Evolutionary conservation across 1,284 basidiomycete genomes (phyloP).

Genomic region (Jaminaea rosea): DNA sequence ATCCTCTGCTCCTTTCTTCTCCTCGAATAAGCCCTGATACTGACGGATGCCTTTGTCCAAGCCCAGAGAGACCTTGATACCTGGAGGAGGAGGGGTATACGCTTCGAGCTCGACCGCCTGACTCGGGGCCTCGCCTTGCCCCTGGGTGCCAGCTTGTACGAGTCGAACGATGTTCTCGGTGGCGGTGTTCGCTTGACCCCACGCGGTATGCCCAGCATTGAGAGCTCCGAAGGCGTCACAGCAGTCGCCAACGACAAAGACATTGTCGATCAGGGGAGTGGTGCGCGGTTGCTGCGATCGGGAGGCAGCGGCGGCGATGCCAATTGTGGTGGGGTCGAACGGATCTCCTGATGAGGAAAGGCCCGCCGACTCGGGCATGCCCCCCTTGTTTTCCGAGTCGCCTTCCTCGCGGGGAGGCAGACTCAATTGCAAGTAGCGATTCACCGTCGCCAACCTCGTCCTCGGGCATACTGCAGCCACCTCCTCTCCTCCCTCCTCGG

Average conservation of each 20-base stretch:
- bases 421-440: slow-evolving; percentile 10
- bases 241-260: slow-evolving; percentile 24
- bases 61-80: slow-evolving; percentile 7
- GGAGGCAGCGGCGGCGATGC: no score
- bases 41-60: not conserved
- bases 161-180: slow-evolving; percentile 14
- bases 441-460: slow-evolving; percentile 17
- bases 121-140: not conserved
- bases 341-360: no score
- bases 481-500: no score
- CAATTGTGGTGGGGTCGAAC: no score
- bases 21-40: not conserved
- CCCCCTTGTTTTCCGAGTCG: not conserved
- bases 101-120: not conserved
- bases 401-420: not conserved
- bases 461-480: not conserved
- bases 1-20: not conserved
- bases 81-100: slow-evolving; percentile 6
- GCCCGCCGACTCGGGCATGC: no score
- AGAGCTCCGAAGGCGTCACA: slow-evolving; percentile 25
- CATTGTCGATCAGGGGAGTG: not conserved
- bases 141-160: slow-evolving; percentile 3
- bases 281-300: slow-evolving; percentile 3
- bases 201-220: slow-evolving; percentile 27
- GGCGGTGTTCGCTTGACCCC: slow-evolving; percentile 19